phyloP scores from a whole-genome alignment of 805 yeast species.

The Ogataea methanolica region DNA sequence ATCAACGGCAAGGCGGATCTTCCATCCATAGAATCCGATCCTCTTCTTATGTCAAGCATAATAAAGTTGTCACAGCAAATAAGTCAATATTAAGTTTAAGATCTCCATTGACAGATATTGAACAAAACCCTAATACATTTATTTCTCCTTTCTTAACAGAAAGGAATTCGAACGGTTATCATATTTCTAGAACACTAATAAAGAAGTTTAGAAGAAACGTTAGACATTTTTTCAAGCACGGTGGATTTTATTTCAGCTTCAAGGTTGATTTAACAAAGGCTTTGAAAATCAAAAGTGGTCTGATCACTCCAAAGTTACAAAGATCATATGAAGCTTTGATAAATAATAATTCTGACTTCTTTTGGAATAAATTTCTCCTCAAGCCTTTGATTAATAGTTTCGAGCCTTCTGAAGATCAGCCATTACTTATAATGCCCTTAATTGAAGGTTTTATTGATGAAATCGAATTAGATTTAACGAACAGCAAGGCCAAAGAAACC shows the following conservation, averaged over 20 bases:
- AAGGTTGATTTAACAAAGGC: slow-evolving; percentile 10
- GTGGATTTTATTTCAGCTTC: slow-evolving; percentile 22
- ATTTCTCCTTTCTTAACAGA: not conserved
- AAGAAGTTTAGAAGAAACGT: slow-evolving; percentile 12
- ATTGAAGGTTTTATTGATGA: slow-evolving; percentile 19
- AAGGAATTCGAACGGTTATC: not conserved
- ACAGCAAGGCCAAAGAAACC: not conserved
- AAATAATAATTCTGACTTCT: slow-evolving; percentile 8
- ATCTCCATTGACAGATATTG: not conserved
- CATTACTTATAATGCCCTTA: slow-evolving; percentile 12
- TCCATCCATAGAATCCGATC: too few relatives aligned
- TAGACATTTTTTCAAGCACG: slow-evolving; percentile 11
- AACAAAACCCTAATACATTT: not conserved
- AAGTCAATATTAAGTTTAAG: slow-evolving; percentile 1
- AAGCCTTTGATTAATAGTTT: slow-evolving; percentile 6
- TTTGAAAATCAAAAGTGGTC: not conserved
- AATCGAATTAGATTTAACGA: slow-evolving; percentile 3
- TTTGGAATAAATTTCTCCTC: slow-evolving; percentile 18
- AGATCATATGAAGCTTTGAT: not conserved
- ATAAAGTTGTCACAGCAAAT: not conserved
- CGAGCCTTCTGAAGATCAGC: not conserved
- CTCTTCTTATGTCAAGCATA: not conserved
- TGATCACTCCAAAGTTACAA: not conserved
- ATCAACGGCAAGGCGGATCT: not conserved
- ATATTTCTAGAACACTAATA: slow-evolving; percentile 7